Percentiles rank a stretch among this genome's conserved stretches.
Conservation (phyloP, 306 rosid species). For the Styphnolobium japonicum region DNA sequence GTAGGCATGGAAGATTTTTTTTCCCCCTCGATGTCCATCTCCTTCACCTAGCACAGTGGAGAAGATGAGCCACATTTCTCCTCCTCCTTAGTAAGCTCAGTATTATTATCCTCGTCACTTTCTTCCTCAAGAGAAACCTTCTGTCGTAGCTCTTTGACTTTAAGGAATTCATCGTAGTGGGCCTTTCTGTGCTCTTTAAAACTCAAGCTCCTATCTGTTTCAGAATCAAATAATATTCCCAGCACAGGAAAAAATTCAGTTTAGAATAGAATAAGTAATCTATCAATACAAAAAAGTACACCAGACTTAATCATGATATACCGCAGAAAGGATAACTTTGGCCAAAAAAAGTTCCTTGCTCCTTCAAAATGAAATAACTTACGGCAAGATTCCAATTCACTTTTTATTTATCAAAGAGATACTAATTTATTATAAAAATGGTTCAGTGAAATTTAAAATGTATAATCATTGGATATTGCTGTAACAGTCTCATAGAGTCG, state of each 20-base stretch:
- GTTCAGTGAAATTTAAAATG: no score
- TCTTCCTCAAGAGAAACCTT: slow-evolving; percentile 27
- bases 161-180: slow-evolving; percentile 48
- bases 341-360: background rate
- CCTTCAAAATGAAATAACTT: no score
- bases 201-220: slow-evolving; percentile 31
- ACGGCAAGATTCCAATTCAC: no score
- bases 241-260: slow-evolving; percentile 5
- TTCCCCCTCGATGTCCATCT: slow-evolving; percentile 27
- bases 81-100: slow-evolving; percentile 5
- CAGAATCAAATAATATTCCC: slow-evolving; percentile 20
- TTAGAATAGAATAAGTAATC: background rate
- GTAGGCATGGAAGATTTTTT: slow-evolving; percentile 27
- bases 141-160: slow-evolving; percentile 40
- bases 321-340: background rate
- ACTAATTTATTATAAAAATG: no score
- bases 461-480: no score
- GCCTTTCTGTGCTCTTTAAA: slow-evolving; percentile 42
- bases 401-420: background rate
- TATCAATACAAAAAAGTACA: background rate
- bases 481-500: no score
- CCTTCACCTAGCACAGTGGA: slow-evolving; percentile 42
- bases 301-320: background rate
- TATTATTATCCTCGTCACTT: slow-evolving; percentile 27
- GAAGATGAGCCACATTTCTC: slow-evolving; percentile 39